phyloP scores from a whole-genome alignment of 2,329 filamentous ascomycete genomes.

The Camillea tinctor region DNA sequence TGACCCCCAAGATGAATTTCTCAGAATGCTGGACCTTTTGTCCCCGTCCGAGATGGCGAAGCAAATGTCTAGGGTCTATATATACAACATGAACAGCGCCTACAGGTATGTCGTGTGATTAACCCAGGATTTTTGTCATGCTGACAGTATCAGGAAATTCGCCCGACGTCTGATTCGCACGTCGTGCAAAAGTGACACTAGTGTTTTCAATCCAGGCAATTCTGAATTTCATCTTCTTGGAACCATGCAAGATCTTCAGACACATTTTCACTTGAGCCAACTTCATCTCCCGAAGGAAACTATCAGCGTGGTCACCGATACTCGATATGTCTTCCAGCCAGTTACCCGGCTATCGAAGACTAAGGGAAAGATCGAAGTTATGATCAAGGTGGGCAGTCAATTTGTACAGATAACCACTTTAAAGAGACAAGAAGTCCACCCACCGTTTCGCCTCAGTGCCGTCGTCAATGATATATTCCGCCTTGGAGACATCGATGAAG shows the following conservation, averaged over 20 bases:
- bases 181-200: conserved; percentile 58
- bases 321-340: conserved; percentile 63
- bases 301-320: conserved; percentile 66
- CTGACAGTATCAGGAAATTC: conserved; percentile 50
- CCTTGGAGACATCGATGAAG: conserved; percentile 66
- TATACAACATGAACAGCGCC: conserved; percentile 73
- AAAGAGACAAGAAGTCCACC: conserved; percentile 67
- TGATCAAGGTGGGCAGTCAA: conserved; percentile 66
- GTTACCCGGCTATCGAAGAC: conserved; percentile 66
- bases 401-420: conserved; percentile 69
- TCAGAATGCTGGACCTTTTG: conserved; percentile 61
- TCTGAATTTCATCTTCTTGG: conserved; percentile 66
- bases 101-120: conserved; percentile 48
- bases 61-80: conserved; percentile 61
- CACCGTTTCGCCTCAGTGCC: conserved; percentile 59
- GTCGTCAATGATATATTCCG: conserved; percentile 71
- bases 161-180: conserved; percentile 63
- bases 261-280: conserved; percentile 65
- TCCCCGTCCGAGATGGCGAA: conserved; percentile 60
- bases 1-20: conserved; percentile 64
- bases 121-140: not conserved
- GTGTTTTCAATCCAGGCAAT: conserved; percentile 62
- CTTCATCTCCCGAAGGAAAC: conserved; percentile 69
- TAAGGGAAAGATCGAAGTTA: conserved; percentile 68
- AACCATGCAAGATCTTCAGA: conserved; percentile 63